Evolutionary conservation across 305 asterid genomes (phyloP).

Genomic region (Solanum hybrid): DNA sequence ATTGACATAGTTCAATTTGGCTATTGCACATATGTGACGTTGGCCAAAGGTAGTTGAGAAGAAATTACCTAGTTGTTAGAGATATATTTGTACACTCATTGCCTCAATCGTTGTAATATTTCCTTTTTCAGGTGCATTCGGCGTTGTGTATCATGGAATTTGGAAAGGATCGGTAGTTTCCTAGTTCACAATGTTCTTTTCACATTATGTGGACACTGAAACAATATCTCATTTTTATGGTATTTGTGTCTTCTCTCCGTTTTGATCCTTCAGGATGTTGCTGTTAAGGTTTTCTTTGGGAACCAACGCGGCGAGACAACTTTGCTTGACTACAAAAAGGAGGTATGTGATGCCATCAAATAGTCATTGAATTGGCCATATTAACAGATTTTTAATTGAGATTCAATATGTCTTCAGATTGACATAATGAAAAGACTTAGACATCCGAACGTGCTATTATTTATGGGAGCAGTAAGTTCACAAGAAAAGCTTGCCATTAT

Average conservation of each 20-base stretch:
- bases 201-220: not conserved
- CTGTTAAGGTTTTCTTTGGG: constrained; percentile 59
- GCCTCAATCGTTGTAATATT: not conserved
- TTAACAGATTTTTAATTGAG: not conserved
- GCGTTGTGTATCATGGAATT: constrained; percentile 52
- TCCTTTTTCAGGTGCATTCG: constrained; percentile 47
- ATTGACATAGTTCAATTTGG: not conserved
- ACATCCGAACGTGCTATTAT: constrained; percentile 68
- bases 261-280: constrained; percentile 47
- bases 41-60: constrained; percentile 1
- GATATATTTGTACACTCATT: not conserved
- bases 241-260: not conserved
- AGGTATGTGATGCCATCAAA: constrained; percentile 27
- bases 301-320: constrained; percentile 32
- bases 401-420: constrained; percentile 29
- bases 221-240: not conserved
- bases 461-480: constrained; percentile 61
- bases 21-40: not conserved
- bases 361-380: not conserved
- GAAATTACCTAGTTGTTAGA: not conserved
- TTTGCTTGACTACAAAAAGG: constrained; percentile 46
- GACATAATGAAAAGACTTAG: constrained; percentile 66
- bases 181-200: not conserved
- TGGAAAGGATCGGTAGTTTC: constrained; percentile 64
- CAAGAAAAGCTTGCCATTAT: constrained; percentile 61